Conservation (phyloP, 306 rosid genomes). For the Oxytropis ochrocephala region DNA sequence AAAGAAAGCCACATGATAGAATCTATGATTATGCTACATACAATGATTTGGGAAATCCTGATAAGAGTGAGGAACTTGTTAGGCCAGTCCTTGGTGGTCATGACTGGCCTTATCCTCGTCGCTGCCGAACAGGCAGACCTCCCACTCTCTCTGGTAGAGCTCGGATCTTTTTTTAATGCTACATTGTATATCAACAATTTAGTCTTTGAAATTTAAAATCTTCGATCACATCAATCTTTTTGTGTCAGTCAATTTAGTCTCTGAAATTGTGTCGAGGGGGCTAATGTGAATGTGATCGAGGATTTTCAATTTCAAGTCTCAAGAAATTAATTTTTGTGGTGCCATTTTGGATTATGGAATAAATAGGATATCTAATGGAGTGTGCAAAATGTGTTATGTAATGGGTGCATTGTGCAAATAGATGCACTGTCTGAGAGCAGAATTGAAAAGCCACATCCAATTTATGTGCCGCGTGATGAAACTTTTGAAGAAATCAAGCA, state of each 20-base stretch:
- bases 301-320: not conserved
- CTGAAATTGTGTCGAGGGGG: too few relatives aligned
- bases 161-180: not conserved
- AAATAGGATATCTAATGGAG: slow-evolving; percentile 6
- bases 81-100: slow-evolving; percentile 60
- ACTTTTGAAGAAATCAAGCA: slow-evolving; percentile 90
- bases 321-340: too few relatives aligned
- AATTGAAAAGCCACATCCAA: slow-evolving; percentile 94
- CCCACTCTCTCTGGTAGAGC: slow-evolving; percentile 50
- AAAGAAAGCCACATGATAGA: slow-evolving; percentile 67
- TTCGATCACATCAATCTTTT: too few relatives aligned
- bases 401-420: slow-evolving; percentile 25
- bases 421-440: slow-evolving; percentile 72
- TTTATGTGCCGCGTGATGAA: slow-evolving; percentile 92
- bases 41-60: slow-evolving; percentile 91
- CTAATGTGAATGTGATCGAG: too few relatives aligned
- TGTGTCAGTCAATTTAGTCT: too few relatives aligned
- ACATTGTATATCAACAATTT: not conserved
- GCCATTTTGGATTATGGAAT: slow-evolving; percentile 1
- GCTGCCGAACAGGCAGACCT: slow-evolving; percentile 85
- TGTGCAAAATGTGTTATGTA: not conserved
- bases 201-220: too few relatives aligned
- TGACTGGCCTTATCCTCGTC: slow-evolving; percentile 83
- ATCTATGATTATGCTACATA: slow-evolving; percentile 77
- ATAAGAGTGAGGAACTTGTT: slow-evolving; percentile 56